These are phyloP conservation scores for Amesomyces nigricolor DNA, from an alignment of 2,329 filamentous ascomycete genomes.

Conservation along the genomic window DNA sequence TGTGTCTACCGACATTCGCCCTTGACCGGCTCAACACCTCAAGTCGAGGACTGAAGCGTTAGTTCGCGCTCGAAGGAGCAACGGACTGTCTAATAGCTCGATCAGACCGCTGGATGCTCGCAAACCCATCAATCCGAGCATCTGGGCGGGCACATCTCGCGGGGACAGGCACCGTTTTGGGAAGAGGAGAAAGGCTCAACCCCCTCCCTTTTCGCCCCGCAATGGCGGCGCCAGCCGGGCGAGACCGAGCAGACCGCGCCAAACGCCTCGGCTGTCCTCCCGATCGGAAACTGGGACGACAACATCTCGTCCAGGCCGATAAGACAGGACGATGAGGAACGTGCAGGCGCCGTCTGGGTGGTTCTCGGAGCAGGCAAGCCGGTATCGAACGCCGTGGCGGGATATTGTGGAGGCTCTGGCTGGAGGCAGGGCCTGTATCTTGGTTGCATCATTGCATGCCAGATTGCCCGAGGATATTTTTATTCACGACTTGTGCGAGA, in stretches of 20 bases:
- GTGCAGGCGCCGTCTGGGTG: not conserved
- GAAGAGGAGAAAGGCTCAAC: not conserved
- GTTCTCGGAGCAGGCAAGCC: no score
- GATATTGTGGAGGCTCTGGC: conserved; percentile 22
- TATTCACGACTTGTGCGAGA: conserved; percentile 12
- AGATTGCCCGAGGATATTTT: conserved; percentile 27
- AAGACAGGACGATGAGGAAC: not conserved
- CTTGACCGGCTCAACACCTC: not conserved
- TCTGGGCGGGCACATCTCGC: not conserved
- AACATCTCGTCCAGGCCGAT: no score
- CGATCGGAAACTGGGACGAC: not conserved
- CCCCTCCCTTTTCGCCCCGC: not conserved
- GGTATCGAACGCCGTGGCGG: no score
- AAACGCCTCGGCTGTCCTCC: conserved; percentile 9
- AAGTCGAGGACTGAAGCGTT: not conserved
- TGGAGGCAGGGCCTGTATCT: conserved; percentile 18
- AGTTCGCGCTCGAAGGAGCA: not conserved
- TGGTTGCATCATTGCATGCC: conserved; percentile 23
- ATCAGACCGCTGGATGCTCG: no score
- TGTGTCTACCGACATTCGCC: not conserved
- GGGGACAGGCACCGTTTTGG: conserved; percentile 15
- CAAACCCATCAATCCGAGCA: not conserved
- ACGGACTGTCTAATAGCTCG: no score
- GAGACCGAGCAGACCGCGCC: conserved; percentile 4
- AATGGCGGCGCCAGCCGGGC: not conserved